These are phyloP conservation scores for Candida insectalens DNA, from an alignment of 805 yeast genomes.

Conservation along the genomic window DNA sequence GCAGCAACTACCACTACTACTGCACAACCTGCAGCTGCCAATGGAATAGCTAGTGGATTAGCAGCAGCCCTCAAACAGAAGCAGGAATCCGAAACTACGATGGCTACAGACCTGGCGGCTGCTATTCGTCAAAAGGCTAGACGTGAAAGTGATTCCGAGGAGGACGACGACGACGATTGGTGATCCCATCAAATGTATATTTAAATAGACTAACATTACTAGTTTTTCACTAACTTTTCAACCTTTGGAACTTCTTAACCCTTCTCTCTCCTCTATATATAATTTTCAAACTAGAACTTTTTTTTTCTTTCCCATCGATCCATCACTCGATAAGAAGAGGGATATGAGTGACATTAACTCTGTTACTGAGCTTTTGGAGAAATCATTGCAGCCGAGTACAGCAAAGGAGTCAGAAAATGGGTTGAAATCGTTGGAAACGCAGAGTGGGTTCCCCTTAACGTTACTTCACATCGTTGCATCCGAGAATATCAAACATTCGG, in stretches of 20 bases:
- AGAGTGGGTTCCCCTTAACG: conserved; percentile 67
- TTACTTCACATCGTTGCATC: conserved; percentile 73
- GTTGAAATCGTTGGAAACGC: conserved; percentile 51
- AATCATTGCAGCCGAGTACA: conserved; percentile 53
- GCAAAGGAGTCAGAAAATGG: conserved; percentile 61
- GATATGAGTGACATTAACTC: conserved; percentile 36
- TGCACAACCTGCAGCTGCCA: conserved; percentile 8
- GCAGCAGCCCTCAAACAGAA: conserved; percentile 63
- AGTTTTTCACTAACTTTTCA: too few relatives aligned
- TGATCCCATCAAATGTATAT: too few relatives aligned
- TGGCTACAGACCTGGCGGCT: conserved; percentile 84
- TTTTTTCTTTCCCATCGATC: too few relatives aligned
- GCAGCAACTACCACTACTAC: conserved; percentile 12
- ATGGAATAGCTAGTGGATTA: conserved; percentile 34
- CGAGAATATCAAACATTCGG: conserved; percentile 36
- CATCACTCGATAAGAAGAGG: too few relatives aligned
- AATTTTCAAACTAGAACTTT: too few relatives aligned
- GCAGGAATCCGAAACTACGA: conserved; percentile 45
- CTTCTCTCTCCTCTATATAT: too few relatives aligned
- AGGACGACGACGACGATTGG: conserved; percentile 45
- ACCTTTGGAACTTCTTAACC: too few relatives aligned
- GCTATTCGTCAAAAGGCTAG: conserved; percentile 74
- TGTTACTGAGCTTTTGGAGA: conserved; percentile 45
- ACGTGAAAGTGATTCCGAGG: conserved; percentile 65
- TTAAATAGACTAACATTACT: too few relatives aligned